A percentile compares a stretch with the other conserved stretches of the same genome.
phyloP scores from a whole-genome alignment of 805 yeast species.

The Cyberlindnera suaveolens region DNA sequence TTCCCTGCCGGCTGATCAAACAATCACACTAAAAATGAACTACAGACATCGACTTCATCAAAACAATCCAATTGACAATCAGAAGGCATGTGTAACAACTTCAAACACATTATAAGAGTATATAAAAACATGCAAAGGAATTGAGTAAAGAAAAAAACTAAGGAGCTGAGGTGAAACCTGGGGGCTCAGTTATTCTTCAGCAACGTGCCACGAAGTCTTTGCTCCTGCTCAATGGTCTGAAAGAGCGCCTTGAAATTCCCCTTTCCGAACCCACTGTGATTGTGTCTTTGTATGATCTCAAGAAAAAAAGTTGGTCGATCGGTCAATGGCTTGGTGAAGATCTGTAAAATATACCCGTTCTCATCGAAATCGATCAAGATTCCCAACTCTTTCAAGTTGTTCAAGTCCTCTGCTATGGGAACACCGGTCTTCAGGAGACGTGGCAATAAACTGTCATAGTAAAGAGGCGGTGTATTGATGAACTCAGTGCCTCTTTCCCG shows the following conservation, averaged over 20 bases:
- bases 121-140: not conserved
- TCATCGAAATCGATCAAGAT: slow-evolving; percentile 76
- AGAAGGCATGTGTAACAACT: too few relatives aligned
- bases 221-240: slow-evolving; percentile 77
- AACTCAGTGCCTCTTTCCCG: slow-evolving; percentile 63
- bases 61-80: too few relatives aligned
- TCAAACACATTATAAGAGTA: too few relatives aligned
- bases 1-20: too few relatives aligned
- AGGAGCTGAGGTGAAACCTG: not conserved
- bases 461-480: slow-evolving; percentile 49
- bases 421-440: slow-evolving; percentile 40
- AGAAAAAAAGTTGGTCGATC: slow-evolving; percentile 80
- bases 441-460: slow-evolving; percentile 46
- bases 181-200: slow-evolving; percentile 1
- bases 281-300: slow-evolving; percentile 74
- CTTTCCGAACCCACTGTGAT: slow-evolving; percentile 83
- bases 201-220: slow-evolving; percentile 61
- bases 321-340: slow-evolving; percentile 69
- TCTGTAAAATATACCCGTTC: slow-evolving; percentile 68
- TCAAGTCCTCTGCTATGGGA: slow-evolving; percentile 46
- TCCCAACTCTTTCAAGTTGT: slow-evolving; percentile 41
- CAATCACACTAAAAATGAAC: too few relatives aligned
- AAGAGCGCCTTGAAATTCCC: slow-evolving; percentile 82
- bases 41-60: too few relatives aligned
- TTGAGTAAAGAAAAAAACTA: not conserved